Base-by-base conservation (phyloP, 768 basidiomycete species). In the Pulveroboletus ravenelii region DNA sequence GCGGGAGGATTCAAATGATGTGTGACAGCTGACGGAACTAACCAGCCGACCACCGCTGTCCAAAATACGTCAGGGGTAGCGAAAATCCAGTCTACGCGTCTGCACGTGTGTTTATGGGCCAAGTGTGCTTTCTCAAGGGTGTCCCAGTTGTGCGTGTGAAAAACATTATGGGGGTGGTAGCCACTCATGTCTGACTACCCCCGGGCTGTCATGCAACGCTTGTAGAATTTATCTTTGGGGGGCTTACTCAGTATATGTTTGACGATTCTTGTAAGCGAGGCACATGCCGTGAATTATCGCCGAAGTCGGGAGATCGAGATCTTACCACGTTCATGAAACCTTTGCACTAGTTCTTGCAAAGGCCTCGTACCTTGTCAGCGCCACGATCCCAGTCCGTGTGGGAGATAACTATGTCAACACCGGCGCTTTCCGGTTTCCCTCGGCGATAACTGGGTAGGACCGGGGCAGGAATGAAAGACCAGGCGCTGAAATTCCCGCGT, bases 31-130 rank as follows among this genome's bases (percentile, higher is more conserved):
- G 1, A 13, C 4, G 20, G 7, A n/a, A 62, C 72, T 55, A 45
- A 87, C 93, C 93, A 97, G 46, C 94, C 93, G 25, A 92, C 76
- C 1, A 96, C 81, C 0, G 91, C 90, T 1, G 88, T 87, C 83
- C 90, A 93, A 60, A 94, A 95, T 0, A 85, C 74, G 52, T 83
- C 80, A 8, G 84, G 83, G 1, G 80, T 74, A 3, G 87, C 82
- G 65, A 89, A 87, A 55, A 95, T 93, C 42, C 95, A 68, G 63
- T 97, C 94, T 17, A 96, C 72, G 10, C 93, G 78, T 29, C 90
- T 76, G 61, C 87, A 77, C 9, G 78, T 57, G 3, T 70, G 76
- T 41, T 66, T 70, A 39, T 60, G 56, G 35, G 57, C 55, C 27
- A 61, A 57, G 23, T 70, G 74, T 1, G 84, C 82, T 62, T 91